Base-by-base conservation (phyloP, 78 protist species). In the Dictyostelium firmibasis region DNA sequence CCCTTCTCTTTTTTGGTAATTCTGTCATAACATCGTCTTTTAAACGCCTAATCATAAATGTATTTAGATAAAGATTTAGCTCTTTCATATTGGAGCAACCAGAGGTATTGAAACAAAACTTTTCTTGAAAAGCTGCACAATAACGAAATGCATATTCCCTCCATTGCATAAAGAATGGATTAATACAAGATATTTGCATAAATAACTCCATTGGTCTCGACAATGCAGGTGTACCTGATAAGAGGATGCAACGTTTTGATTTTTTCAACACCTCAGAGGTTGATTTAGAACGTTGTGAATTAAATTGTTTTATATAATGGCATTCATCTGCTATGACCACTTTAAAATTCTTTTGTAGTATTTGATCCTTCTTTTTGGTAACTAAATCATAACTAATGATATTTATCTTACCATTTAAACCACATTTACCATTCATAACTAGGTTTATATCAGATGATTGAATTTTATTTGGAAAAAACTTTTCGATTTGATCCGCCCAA, bases 181-280 rank as follows among this genome's bases (percentile, higher is more conserved):
- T 70, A 1, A 98, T 23, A 64, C 88, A 38, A 4, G 20, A 1
- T 20, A 98, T 43, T 75, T 96, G 99, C 23, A 62, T 18, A 81
- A 16, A 98, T 4, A 98, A 87, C 85, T 98, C 99, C 13, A 41
- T 62, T 0, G 99, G 99, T 16, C 99, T 84, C 2, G 97, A 77
- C 18, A 95, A 44, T 10, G 98, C 98, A 0, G 99, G 99, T 62
- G 99, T 98, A 25, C 99, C 99, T 10, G 99, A 75, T 31, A 98
- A 97, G 0, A 96, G 72, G 0, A 96, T 29, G 4, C 14, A 18
- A 1, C 96, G 83, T 29, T 57, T 76, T 9, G 96, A 93, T 18
- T 6, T 20, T 41, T 25, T 41, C 44, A 91, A 38, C 8, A 97
- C 5, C n/a, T 93, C 95, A 16, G 72, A 31, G 0, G 94, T 36